These are phyloP conservation scores for Harrya chromipes DNA, from an alignment of 768 basidiomycete genomes.

Conservation along the genomic window DNA sequence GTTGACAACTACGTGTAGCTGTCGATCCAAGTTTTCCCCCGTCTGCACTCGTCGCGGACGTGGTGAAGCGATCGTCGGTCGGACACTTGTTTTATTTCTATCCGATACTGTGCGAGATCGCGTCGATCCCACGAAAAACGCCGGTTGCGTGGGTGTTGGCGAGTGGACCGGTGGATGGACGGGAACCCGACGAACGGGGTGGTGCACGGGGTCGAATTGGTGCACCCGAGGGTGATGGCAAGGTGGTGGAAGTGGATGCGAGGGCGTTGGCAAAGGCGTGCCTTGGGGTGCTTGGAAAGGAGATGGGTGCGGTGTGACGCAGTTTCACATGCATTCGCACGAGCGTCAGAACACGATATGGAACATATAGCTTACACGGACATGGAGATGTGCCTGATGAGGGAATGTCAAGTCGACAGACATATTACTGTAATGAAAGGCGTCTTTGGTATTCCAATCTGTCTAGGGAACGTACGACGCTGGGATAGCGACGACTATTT, in stretches of 20 bases:
- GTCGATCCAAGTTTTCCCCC: conserved; percentile 47
- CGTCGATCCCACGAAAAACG: conserved; percentile 62
- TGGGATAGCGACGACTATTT: too few relatives aligned
- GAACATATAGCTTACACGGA: neutral
- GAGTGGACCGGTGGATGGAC: conserved; percentile 3
- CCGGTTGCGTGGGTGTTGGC: conserved; percentile 63
- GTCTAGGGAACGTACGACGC: too few relatives aligned
- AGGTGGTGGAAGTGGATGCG: conserved; percentile 58
- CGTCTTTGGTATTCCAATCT: too few relatives aligned
- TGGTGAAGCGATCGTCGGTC: conserved; percentile 67
- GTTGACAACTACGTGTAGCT: too few relatives aligned
- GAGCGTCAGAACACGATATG: too few relatives aligned
- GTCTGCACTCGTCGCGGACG: conserved; percentile 59
- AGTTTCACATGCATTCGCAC: neutral
- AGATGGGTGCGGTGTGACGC: conserved; percentile 52
- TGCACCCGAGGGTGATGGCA: conserved; percentile 14
- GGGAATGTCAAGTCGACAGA: too few relatives aligned
- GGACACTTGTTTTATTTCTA: conserved; percentile 93
- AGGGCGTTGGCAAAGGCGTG: conserved; percentile 63
- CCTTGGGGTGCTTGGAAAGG: conserved; percentile 66
- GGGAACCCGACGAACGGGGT: conserved; percentile 12
- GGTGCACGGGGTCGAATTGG: conserved; percentile 19
- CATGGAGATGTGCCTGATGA: too few relatives aligned
- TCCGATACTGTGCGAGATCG: conserved; percentile 72
- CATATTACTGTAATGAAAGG: too few relatives aligned